Conservation (phyloP, 2,329 filamentous ascomycete genomes). For the Samsoniella hepiali region DNA sequence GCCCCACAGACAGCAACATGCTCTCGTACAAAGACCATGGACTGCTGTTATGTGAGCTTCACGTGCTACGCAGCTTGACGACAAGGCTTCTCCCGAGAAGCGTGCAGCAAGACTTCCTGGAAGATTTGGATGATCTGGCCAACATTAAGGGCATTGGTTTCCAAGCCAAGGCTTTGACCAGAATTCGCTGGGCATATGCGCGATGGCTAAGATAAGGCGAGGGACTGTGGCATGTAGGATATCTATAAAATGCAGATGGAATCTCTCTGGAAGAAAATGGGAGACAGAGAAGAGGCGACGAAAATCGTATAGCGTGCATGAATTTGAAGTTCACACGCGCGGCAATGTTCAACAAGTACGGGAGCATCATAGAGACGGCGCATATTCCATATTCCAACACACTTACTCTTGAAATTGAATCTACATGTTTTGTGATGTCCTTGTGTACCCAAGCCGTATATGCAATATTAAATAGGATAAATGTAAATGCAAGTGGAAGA, state of each 20-base stretch:
- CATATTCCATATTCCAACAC: neutral
- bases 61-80: constrained; percentile 67
- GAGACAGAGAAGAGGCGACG: neutral
- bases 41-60: constrained; percentile 82
- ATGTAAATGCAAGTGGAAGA: neutral
- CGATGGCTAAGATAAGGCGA: constrained; percentile 58
- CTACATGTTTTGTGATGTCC: neutral
- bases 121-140: constrained; percentile 82
- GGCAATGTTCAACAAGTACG: neutral
- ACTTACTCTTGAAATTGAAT: neutral
- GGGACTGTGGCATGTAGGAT: neutral
- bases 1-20: constrained; percentile 67
- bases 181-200: constrained; percentile 87
- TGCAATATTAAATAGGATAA: neutral
- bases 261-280: neutral
- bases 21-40: constrained; percentile 92
- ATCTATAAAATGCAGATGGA: neutral
- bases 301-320: constrained; percentile 8
- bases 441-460: neutral
- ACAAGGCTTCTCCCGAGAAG: constrained; percentile 64
- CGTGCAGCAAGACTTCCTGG: constrained; percentile 78
- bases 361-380: neutral
- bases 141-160: constrained; percentile 76
- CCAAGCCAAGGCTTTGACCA: constrained; percentile 74
- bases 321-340: neutral